Base-by-base conservation (phyloP, 169 alveolate genomes). In the Cytauxzoon felis region DNA sequence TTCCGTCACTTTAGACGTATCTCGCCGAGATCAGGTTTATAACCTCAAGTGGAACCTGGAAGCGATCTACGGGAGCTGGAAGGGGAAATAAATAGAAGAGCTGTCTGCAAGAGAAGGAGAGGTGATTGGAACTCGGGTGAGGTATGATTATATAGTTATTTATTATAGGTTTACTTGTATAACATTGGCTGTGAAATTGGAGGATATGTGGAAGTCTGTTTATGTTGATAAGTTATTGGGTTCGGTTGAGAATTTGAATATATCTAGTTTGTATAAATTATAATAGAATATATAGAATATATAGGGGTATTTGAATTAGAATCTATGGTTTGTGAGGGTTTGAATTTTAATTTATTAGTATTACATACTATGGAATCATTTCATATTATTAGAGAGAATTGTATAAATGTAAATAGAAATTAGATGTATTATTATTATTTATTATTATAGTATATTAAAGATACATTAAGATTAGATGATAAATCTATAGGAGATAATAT, bases 261-360 rank as follows among this genome's bases (percentile, higher is more conserved):
- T 66, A 19, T 26, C 68, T 6, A 1, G 86, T 76, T 40, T 5
- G 70, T 40, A 5, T 1, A 18, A 1, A 30, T 24, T 2, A n/a
- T 13, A 23, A 18, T 6, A n/a, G 13, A 18, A 4, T 23, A n/a
- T 2, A 60, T 23, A 54, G 23, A 26, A 43, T 24, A 5, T n/a
- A 11, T 52, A 76, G 86, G 49, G 5, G 86, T 76, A 47, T 76
- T 76, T 38, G 86, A 56, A n/a, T 48, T 65, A 69, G 86, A 76
- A 30, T 29, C 78, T 5, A 66, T 56, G 18, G 86, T 76, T 1
- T 76, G 86, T 36, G 86, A 76, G 30, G 86, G 63, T 9, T 30
- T 76, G 36, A 50, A 66, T 18, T 76, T 76, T 38, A 65, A 64
- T 52, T 41, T 76, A 9, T 29, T 65, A 51, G 58, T 76, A 3